Conservation (phyloP, 2,329 filamentous ascomycete species). For the Ploettnerulaceae sp. region DNA sequence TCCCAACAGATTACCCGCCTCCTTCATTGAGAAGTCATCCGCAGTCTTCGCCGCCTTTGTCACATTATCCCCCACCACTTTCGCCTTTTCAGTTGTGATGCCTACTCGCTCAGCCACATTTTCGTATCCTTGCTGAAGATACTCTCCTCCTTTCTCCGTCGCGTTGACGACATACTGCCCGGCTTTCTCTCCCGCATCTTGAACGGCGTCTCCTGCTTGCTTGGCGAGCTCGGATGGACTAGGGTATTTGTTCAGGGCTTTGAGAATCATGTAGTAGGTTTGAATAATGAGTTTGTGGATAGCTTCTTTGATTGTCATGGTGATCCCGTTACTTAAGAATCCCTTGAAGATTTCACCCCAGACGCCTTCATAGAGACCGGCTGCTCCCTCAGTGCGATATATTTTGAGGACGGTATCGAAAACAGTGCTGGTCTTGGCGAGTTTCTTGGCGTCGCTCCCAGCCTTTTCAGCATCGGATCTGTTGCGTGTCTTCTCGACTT, state of each 20-base stretch:
- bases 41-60: conserved; percentile 14
- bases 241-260: conserved; percentile 40
- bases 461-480: conserved; percentile 28
- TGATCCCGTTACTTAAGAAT: conserved; percentile 80
- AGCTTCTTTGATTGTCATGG: conserved; percentile 79
- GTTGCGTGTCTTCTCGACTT: conserved; percentile 32
- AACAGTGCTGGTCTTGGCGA: conserved; percentile 45
- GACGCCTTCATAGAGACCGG: conserved; percentile 70
- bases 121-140: conserved; percentile 16
- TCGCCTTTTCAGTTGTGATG: conserved; percentile 23
- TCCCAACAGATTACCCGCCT: conserved; percentile 29
- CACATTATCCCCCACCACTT: conserved; percentile 18
- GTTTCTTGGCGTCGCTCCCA: conserved; percentile 21
- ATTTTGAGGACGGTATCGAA: conserved; percentile 58
- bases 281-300: conserved; percentile 69
- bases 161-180: conserved; percentile 17
- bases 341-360: conserved; percentile 73
- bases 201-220: conserved; percentile 33
- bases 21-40: conserved; percentile 21
- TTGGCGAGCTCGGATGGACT: conserved; percentile 39
- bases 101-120: conserved; percentile 17
- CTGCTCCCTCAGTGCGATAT: conserved; percentile 58
- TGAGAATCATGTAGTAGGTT: conserved; percentile 63
- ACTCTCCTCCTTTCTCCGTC: conserved; percentile 11
- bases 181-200: conserved; percentile 15